Percentiles rank a stretch among this genome's conserved stretches.
These are phyloP conservation scores for Hymenoscyphus fraxineus DNA, from an alignment of 2,329 filamentous ascomycete species.

Conservation along the genomic window DNA sequence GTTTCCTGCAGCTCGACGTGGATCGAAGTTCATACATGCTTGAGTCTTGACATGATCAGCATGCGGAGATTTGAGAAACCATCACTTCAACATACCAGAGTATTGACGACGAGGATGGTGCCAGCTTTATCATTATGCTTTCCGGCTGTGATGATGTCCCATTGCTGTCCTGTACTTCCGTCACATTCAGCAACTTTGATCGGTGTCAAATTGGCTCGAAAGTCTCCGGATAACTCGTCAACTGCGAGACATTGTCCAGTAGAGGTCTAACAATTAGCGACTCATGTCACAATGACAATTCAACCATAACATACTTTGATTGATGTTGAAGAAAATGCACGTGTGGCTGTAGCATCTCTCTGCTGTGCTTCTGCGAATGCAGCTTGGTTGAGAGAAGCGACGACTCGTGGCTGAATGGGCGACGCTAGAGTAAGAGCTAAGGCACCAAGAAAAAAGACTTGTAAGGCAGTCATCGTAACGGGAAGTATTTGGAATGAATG, in stretches of 20 bases:
- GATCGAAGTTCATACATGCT: slow-evolving; percentile 57
- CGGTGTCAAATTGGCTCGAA: slow-evolving; percentile 43
- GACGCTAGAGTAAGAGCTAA: slow-evolving; percentile 24
- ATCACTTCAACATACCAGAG: slow-evolving; percentile 37
- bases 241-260: slow-evolving; percentile 42
- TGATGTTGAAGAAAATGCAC: slow-evolving; percentile 38
- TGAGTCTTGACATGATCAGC: slow-evolving; percentile 41
- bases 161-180: slow-evolving; percentile 40
- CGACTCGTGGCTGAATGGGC: slow-evolving; percentile 30
- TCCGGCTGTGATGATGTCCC: slow-evolving; percentile 46
- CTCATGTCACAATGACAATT: neutral
- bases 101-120: slow-evolving; percentile 51
- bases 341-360: slow-evolving; percentile 41
- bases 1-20: slow-evolving; percentile 46
- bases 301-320: slow-evolving; percentile 36
- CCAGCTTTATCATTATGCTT: slow-evolving; percentile 47
- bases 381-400: slow-evolving; percentile 37
- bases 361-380: slow-evolving; percentile 43
- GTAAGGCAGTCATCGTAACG: slow-evolving; percentile 21
- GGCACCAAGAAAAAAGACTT: slow-evolving; percentile 24
- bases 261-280: slow-evolving; percentile 35
- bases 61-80: neutral
- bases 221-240: slow-evolving; percentile 43
- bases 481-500: slow-evolving; percentile 6
- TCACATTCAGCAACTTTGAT: slow-evolving; percentile 42